phyloP scores from a whole-genome alignment of 1,139 yeast species.

The Eremothecium coryli region DNA sequence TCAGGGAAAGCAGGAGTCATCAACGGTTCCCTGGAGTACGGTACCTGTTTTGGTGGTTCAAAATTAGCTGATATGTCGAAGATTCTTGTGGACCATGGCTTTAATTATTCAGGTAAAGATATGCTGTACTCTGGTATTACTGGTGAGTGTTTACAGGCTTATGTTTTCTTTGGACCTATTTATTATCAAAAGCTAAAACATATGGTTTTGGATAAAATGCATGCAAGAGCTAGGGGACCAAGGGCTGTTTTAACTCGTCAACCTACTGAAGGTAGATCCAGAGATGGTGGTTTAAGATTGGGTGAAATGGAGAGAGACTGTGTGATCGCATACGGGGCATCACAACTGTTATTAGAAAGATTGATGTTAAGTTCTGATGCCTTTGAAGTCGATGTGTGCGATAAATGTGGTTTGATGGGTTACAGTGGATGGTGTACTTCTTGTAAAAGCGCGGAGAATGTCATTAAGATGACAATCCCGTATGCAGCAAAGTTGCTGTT shows the following conservation, averaged over 20 bases:
- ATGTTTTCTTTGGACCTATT: conserved; percentile 96
- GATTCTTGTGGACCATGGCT: conserved; percentile 83
- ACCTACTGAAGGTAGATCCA: conserved; percentile 97
- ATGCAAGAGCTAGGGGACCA: conserved; percentile 98
- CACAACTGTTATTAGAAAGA: conserved; percentile 86
- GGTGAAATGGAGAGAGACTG: conserved; percentile 99
- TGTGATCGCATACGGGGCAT: conserved; percentile 98
- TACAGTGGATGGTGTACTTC: conserved; percentile 96
- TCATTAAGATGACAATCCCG: conserved; percentile 92
- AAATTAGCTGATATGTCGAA: conserved; percentile 93
- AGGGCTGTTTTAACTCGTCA: conserved; percentile 96
- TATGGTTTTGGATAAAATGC: conserved; percentile 99
- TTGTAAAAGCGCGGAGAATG: conserved; percentile 79
- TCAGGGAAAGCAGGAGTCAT: conserved; percentile 97
- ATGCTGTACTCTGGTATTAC: conserved; percentile 98
- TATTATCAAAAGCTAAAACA: conserved; percentile 97
- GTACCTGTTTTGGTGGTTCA: conserved; percentile 97
- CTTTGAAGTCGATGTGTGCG: conserved; percentile 92
- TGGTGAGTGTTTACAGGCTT: conserved; percentile 95
- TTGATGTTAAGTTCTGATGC: conserved; percentile 97
- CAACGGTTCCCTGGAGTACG: conserved; percentile 85
- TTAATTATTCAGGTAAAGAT: conserved; percentile 91
- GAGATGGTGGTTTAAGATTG: conserved; percentile 97
- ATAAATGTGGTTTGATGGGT: conserved; percentile 96
- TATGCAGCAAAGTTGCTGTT: conserved; percentile 93